Evolutionary conservation across 2,329 filamentous ascomycete species (phyloP).

Genomic region (Sarocladiaceae sp.): DNA sequence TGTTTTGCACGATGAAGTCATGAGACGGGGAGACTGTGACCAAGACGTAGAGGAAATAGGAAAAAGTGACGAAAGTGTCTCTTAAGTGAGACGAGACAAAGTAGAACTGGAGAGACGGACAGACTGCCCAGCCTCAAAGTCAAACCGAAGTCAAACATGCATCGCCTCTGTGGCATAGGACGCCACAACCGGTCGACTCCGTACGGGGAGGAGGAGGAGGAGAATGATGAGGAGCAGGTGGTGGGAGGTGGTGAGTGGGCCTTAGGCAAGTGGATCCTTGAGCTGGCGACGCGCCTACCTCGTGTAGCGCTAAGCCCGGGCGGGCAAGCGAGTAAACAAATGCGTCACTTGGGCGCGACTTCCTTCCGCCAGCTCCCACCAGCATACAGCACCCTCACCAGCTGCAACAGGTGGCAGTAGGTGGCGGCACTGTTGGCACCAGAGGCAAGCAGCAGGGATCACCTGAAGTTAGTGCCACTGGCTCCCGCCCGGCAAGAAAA

Average conservation of each 20-base stretch:
- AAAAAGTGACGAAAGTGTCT: too few relatives aligned
- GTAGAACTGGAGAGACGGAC: background rate
- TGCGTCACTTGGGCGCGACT: conserved; percentile 5
- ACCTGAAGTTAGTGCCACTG: too few relatives aligned
- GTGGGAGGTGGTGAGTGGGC: conserved; percentile 2
- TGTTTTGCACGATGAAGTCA: background rate
- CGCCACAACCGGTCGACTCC: too few relatives aligned
- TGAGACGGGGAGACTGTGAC: background rate
- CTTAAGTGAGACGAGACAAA: background rate
- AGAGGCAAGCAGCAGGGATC: too few relatives aligned
- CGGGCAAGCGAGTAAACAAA: conserved; percentile 5
- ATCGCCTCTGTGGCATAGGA: conserved; percentile 6
- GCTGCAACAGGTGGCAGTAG: background rate
- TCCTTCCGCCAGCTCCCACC: background rate
- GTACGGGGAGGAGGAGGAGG: too few relatives aligned
- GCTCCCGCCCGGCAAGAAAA: too few relatives aligned
- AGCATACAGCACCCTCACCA: background rate
- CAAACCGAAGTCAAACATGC: conserved; percentile 8
- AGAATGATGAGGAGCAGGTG: too few relatives aligned
- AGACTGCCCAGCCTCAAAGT: background rate
- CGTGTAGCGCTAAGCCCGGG: conserved; percentile 1
- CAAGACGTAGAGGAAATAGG: too few relatives aligned
- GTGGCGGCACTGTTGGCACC: too few relatives aligned
- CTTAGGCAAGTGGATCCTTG: conserved; percentile 4
- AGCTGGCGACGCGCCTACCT: conserved; percentile 1